phyloP scores from a whole-genome alignment of 805 yeast genomes.

The Candida arabinofermentans region DNA sequence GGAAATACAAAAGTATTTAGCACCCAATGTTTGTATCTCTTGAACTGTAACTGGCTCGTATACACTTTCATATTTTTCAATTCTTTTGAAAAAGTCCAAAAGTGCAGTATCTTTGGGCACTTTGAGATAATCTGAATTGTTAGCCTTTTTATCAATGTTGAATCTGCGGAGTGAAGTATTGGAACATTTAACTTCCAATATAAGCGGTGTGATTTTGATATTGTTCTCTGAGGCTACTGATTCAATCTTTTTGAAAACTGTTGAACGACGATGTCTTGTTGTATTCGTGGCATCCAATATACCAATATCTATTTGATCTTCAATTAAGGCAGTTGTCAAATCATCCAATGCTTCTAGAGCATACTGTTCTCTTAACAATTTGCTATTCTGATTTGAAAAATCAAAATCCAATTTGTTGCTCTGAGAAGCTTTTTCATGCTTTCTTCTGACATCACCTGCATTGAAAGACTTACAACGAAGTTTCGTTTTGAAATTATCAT shows the following conservation, averaged over 20 bases:
- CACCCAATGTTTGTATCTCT: conserved; percentile 28
- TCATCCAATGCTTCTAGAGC: conserved; percentile 89
- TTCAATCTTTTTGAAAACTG: conserved; percentile 50
- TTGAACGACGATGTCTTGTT: conserved; percentile 53
- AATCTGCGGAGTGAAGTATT: conserved; percentile 47
- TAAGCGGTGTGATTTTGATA: conserved; percentile 41
- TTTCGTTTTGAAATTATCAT: conserved; percentile 7
- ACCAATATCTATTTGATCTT: conserved; percentile 85
- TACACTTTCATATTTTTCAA: conserved; percentile 44
- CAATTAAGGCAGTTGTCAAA: conserved; percentile 64
- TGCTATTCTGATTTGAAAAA: conserved; percentile 38
- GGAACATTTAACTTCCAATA: conserved; percentile 59
- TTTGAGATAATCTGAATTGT: conserved; percentile 55
- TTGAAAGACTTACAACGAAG: conserved; percentile 36
- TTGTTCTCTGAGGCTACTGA: conserved; percentile 45
- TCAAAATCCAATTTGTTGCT: conserved; percentile 24
- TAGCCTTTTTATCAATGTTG: conserved; percentile 63
- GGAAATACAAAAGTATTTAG: conserved; percentile 28
- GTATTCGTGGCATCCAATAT: conserved; percentile 73
- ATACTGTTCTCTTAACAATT: conserved; percentile 78
- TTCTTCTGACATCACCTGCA: conserved; percentile 50
- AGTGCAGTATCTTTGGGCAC: conserved; percentile 50
- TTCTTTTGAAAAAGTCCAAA: conserved; percentile 54
- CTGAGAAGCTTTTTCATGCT: conserved; percentile 27
- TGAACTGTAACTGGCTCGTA: conserved; percentile 35